These are phyloP conservation scores for Pogostemon cablin DNA, from an alignment of 257 asterid genomes.

Conservation along the genomic window DNA sequence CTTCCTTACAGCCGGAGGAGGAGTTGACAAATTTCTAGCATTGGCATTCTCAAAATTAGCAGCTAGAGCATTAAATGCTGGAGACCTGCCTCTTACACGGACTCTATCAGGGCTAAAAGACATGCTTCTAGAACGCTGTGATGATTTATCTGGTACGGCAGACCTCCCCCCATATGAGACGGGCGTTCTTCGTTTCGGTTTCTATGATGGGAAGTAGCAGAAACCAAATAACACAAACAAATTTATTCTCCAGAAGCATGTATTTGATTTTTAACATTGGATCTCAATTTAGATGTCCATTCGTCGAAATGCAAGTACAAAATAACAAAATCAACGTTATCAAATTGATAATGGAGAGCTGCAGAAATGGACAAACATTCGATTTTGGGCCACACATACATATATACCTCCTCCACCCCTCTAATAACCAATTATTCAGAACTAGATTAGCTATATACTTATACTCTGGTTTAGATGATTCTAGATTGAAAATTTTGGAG, in stretches of 20 bases:
- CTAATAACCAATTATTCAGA: too few species aligned
- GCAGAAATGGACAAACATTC: background rate
- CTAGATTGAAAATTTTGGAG: too few species aligned
- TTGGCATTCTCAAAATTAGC: constrained; percentile 80
- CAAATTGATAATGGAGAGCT: background rate
- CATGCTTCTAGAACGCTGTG: constrained; percentile 97
- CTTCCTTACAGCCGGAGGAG: constrained; percentile 89
- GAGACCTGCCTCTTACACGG: constrained; percentile 98
- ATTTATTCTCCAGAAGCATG: constrained; percentile 1
- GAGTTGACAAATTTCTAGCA: constrained; percentile 89
- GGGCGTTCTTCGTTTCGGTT: constrained; percentile 83
- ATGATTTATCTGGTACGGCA: constrained; percentile 77
- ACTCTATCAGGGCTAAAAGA: constrained; percentile 97
- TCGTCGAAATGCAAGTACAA: background rate
- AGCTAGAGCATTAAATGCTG: constrained; percentile 96
- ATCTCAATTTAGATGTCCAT: background rate
- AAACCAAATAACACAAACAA: background rate
- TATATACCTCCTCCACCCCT: too few species aligned
- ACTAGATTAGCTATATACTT: too few species aligned
- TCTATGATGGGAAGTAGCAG: constrained; percentile 47
- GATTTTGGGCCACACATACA: too few species aligned
- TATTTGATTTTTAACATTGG: background rate
- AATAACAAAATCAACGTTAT: background rate
- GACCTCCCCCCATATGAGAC: constrained; percentile 80
- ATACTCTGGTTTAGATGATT: too few species aligned